Conservation (phyloP, 2,329 filamentous ascomycete species). For the Arthrobotrys sphaeroides region DNA sequence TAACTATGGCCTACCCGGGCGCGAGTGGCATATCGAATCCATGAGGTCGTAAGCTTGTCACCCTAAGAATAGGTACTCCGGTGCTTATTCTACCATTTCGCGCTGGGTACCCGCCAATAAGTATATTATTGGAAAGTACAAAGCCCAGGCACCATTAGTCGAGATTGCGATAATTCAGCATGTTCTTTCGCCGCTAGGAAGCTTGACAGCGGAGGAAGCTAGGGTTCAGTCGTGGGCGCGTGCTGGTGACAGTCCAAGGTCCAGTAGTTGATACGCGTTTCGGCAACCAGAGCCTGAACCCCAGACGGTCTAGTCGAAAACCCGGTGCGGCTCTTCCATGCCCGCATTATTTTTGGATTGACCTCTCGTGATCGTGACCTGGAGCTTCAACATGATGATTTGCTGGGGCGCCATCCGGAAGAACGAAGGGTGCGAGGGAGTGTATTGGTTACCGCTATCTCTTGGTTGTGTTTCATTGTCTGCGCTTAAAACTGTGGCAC, state of each 20-base stretch:
- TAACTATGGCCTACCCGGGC: constrained; percentile 17
- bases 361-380: constrained; percentile 35
- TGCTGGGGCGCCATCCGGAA: constrained; percentile 33
- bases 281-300: constrained; percentile 21
- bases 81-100: constrained; percentile 45
- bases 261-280: constrained; percentile 52
- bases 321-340: constrained; percentile 38
- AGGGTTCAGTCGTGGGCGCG: constrained; percentile 43
- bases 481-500: constrained; percentile 33
- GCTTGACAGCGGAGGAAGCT: not conserved
- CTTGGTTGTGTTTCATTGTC: constrained; percentile 33
- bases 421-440: constrained; percentile 39
- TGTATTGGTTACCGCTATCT: constrained; percentile 53
- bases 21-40: constrained; percentile 28
- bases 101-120: constrained; percentile 42
- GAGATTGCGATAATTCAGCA: constrained; percentile 45
- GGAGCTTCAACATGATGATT: constrained; percentile 30
- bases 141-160: constrained; percentile 37
- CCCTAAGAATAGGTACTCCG: constrained; percentile 53
- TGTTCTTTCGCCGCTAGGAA: constrained; percentile 23
- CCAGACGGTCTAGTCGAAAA: not conserved
- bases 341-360: constrained; percentile 46
- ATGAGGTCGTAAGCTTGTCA: constrained; percentile 1
- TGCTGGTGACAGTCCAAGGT: constrained; percentile 39
- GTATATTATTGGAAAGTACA: constrained; percentile 37